A percentile compares a stretch with the other conserved stretches of the same genome.
These are phyloP conservation scores for Lentithecium fluviatile DNA, from an alignment of 495 filamentous ascomycete genomes.

Conservation along the genomic window DNA sequence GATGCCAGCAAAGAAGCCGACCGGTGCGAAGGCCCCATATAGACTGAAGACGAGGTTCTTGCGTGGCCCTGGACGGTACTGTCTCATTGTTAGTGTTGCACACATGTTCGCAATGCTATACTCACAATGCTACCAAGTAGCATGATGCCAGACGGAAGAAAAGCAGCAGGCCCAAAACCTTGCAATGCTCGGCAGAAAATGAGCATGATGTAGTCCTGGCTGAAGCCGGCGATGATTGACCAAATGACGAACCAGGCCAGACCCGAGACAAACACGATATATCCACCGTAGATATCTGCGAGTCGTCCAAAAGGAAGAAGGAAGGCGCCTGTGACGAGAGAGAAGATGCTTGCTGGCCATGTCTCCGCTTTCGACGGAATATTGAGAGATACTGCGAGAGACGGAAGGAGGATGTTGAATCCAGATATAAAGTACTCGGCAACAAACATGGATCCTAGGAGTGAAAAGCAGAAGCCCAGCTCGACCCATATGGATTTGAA, in stretches of 20 bases:
- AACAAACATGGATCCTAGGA: slow-evolving; percentile 72
- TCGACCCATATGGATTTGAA: slow-evolving; percentile 64
- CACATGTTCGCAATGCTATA: not conserved
- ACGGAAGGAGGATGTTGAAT: slow-evolving; percentile 79
- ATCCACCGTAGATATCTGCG: slow-evolving; percentile 68
- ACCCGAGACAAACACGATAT: slow-evolving; percentile 65
- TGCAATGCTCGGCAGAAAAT: slow-evolving; percentile 74
- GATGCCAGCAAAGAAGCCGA: slow-evolving; percentile 81
- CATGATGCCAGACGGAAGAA: slow-evolving; percentile 74
- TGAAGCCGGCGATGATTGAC: slow-evolving; percentile 71
- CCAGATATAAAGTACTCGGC: slow-evolving; percentile 84
- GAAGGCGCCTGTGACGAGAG: slow-evolving; percentile 69
- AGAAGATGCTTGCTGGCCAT: slow-evolving; percentile 80
- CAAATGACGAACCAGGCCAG: slow-evolving; percentile 71
- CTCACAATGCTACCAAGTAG: slow-evolving; percentile 65
- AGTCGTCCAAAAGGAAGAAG: slow-evolving; percentile 76
- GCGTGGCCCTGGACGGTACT: slow-evolving; percentile 76
- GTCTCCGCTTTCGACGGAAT: slow-evolving; percentile 65
- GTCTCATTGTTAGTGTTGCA: not conserved
- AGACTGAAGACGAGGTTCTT: slow-evolving; percentile 84
- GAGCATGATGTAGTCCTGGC: slow-evolving; percentile 67
- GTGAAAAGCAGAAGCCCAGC: slow-evolving; percentile 67
- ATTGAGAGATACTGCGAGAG: slow-evolving; percentile 58
- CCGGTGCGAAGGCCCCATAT: slow-evolving; percentile 72
- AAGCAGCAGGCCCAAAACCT: slow-evolving; percentile 76